Base-by-base conservation (phyloP, 345 rosid species). In the Euphorbia tirucalli region DNA sequence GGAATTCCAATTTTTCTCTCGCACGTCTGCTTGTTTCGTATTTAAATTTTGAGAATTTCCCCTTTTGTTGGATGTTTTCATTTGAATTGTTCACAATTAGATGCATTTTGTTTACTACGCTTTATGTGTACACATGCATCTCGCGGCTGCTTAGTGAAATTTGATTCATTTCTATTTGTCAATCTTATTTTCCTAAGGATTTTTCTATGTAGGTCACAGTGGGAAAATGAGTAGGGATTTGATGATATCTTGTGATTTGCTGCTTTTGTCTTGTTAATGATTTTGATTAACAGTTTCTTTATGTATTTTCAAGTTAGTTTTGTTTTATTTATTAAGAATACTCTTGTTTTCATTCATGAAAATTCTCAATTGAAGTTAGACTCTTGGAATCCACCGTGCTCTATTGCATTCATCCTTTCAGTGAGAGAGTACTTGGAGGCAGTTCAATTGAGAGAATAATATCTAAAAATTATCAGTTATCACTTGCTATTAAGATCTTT, bases 1-100 rank as follows among this genome's bases (percentile, higher is more conserved):
- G 22, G 49, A 74, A 50, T 61, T 61, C 44, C 68, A 49, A 13
- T 19, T 37, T 7, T 30, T 32, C 72, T 19, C 43, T 58, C 19
- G 72, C 68, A 49, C 14, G 58, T 44, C 2, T 37, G 14, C 22
- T 1, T 35, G 1, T 13, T 10, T 15, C 6, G 16, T 2, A n/a
- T n/a, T n/a, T n/a, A n/a, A n/a, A n/a, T n/a, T n/a, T n/a, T n/a
- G n/a, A n/a, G n/a, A n/a, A n/a, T n/a, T n/a, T n/a, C n/a, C n/a
- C n/a, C n/a, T n/a, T n/a, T n/a, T n/a, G n/a, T n/a, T n/a, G 24
- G 24, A 32, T n/a, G 31, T 63, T 39, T 15, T 63, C 11, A 22
- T 62, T 35, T 15, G 32, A 60, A 60, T 60, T 31, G 15, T 60
- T 60, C 41, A 3, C 5, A 14, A 28, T 31, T 16, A 7, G n/a